Evolutionary conservation across 1,284 basidiomycete genomes (phyloP).

Genomic region (Tylopilus sp.): DNA sequence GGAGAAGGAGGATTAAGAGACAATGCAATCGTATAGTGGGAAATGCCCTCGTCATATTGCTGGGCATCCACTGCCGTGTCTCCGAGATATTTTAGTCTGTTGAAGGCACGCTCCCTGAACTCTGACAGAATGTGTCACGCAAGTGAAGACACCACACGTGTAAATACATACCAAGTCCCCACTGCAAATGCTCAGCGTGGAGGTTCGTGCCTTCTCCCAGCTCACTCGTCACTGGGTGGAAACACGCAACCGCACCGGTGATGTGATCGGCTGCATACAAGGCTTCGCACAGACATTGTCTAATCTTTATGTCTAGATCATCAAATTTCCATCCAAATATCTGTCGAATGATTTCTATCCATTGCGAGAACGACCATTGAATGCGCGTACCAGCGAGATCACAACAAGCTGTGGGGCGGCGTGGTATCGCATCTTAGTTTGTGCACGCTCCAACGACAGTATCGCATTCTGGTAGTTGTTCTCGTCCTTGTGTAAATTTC

Average conservation of each 20-base stretch:
- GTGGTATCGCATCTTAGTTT: background rate
- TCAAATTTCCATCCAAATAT: background rate
- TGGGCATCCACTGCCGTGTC: background rate
- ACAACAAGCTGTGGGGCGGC: background rate
- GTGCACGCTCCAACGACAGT: background rate
- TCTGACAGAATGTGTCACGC: background rate
- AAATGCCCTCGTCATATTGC: background rate
- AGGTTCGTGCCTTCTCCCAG: background rate
- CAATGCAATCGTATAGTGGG: background rate
- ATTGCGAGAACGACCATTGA: background rate
- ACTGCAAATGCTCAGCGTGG: background rate
- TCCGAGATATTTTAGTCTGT: background rate
- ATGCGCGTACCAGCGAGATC: background rate
- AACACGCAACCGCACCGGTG: background rate
- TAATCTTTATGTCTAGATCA: background rate
- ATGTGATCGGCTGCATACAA: background rate
- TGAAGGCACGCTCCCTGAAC: background rate
- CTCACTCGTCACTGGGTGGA: background rate
- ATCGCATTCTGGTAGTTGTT: background rate
- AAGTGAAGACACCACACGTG: background rate
- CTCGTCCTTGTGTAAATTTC: background rate
- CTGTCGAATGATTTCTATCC: background rate
- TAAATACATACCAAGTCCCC: background rate
- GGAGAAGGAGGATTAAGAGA: background rate
- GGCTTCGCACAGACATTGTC: too few species aligned